A percentile compares a stretch with the other conserved stretches of the same genome.
These are phyloP conservation scores for Paracamarosporium sp. DNA, from an alignment of 2,329 filamentous ascomycete genomes.

Conservation along the genomic window DNA sequence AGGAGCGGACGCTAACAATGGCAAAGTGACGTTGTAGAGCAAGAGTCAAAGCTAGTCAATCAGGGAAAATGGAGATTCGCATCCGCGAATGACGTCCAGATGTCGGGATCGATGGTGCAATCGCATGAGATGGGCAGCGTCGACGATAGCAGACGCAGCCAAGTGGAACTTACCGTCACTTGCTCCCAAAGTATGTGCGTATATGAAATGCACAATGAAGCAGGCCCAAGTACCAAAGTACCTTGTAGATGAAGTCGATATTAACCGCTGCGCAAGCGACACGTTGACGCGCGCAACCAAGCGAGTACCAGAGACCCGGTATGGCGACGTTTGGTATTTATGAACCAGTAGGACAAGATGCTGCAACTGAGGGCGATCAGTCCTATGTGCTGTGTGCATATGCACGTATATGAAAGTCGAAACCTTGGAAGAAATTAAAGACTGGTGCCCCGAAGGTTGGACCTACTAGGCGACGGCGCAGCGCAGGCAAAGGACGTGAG, in stretches of 20 bases:
- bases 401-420: background rate
- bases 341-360: conserved; percentile 2
- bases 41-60: background rate
- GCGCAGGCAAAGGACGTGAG: background rate
- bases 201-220: background rate
- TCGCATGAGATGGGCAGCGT: background rate
- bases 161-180: background rate
- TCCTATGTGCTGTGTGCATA: background rate
- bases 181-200: background rate
- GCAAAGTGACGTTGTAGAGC: background rate
- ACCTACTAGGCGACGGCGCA: background rate
- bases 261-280: conserved; percentile 4
- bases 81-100: background rate
- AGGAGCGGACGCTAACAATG: background rate
- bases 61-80: background rate
- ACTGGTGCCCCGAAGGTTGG: background rate
- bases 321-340: background rate
- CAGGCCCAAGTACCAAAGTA: background rate
- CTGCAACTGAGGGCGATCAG: background rate
- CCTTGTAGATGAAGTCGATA: background rate
- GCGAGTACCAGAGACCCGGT: conserved; percentile 7
- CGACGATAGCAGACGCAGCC: no score
- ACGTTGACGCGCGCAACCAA: background rate
- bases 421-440: conserved; percentile 9
- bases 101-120: background rate